Base-by-base conservation (phyloP, 1,139 yeast genomes). In the Taiozyma sp. region DNA sequence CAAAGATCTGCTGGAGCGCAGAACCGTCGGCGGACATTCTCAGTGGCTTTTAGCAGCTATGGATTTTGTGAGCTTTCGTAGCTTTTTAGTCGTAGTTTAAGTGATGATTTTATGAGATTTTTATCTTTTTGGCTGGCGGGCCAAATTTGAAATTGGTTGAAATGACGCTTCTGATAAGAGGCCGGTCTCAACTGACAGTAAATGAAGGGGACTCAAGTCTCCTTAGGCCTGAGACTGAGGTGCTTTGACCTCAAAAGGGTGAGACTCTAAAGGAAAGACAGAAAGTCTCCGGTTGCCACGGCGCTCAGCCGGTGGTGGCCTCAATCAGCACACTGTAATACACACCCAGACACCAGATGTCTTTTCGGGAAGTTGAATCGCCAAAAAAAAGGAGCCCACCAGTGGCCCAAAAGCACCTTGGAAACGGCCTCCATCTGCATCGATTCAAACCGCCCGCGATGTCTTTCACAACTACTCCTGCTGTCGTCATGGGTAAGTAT, bases 401-500 rank as follows among this genome's bases (percentile, higher is more conserved):
- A 38, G 14, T 36, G 22, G 27, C 27, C 41, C 23, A 38, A 14
- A 22, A 38, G 19, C 24, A 32, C 36, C 14, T 7, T n/a, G 36
- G 4, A 32, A 32, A 32, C 36, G 19, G 36, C 19, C 36, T 14
- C 36, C 19, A 32, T 14, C 36, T 32, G 36, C 9, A 19, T 32
- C 16, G 7, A 32, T n/a, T 32, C 36, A n/a, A 32, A 32, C 9
- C 16, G 8, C 36, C 7, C 49, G 51, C 38, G 36, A 72, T 72
- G 76, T 70, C 75, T 14, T 69, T 67, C 58, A 54, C 84, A 64
- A 79, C 83, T 71, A 87, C 85, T 55, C 97, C 97, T 47, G 97
- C 97, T 56, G 93, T 91, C 75, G 96, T 91, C 70, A 91, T 91
- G 97, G 96, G 87, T 75, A 70, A 47, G 79, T 71, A 8, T 13